Conservation (phyloP, 345 rosid species). For the Chamaenerion angustifolium region DNA sequence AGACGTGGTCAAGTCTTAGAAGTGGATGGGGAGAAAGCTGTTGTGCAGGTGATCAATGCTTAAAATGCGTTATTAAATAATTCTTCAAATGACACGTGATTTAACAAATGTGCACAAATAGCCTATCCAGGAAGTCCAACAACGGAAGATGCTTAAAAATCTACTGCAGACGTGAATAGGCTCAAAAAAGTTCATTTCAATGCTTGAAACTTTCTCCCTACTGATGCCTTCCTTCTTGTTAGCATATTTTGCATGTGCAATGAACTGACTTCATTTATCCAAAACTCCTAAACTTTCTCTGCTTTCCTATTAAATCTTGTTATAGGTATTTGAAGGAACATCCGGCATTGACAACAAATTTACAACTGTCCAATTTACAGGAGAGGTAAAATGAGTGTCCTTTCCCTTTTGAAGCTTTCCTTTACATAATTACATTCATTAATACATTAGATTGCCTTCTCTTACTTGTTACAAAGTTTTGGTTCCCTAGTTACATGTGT, state of each 20-base stretch:
- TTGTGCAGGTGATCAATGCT: constrained; percentile 54
- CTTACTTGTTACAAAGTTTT: background rate
- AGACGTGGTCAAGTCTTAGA: constrained; percentile 95
- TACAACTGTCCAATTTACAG: constrained; percentile 85
- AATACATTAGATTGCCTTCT: background rate
- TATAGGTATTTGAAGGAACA: constrained; percentile 82
- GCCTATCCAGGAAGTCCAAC: too few species aligned
- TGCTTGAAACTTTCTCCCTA: too few species aligned
- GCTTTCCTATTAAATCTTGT: constrained; percentile 4
- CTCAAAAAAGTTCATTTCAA: too few species aligned
- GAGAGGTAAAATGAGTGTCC: constrained; percentile 36
- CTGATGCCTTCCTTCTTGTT: too few species aligned
- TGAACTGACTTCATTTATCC: background rate
- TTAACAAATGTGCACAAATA: too few species aligned
- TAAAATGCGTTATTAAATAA: background rate
- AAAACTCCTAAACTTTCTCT: background rate
- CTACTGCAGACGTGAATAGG: too few species aligned
- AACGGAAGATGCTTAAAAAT: too few species aligned
- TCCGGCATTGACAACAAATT: constrained; percentile 91
- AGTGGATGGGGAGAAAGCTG: constrained; percentile 97
- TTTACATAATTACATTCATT: background rate
- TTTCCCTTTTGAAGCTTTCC: background rate
- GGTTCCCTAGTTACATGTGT: background rate
- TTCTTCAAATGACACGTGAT: background rate
- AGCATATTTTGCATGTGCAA: too few species aligned